Evolutionary conservation across 306 rosid species (phyloP), one percentile per base, ranked within the genome.

Genomic region (Lotus japonicus): DNA sequence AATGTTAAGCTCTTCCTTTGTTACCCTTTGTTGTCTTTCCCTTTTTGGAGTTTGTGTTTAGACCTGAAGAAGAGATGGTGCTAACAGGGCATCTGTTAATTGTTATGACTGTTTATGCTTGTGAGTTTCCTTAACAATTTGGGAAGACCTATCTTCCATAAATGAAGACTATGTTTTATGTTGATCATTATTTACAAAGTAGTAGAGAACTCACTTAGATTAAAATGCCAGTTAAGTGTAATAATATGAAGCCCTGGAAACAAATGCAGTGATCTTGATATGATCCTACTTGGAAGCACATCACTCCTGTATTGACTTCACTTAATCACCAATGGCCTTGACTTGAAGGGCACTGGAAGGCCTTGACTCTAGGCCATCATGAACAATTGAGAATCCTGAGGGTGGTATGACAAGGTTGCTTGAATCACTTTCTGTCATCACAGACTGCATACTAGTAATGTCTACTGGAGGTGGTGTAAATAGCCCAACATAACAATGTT

Each of bases 371-470:
- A 83, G 33, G 3, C 99, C 99, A 33, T 95, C 97, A 0, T 90
- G 92, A 60, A 90, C 82, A 77, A 95, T 88, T 1, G 97, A 95
- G 82, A 95, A 95, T 1, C 99, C 99, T 0, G 96, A 95, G 5
- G 99, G 89, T 11, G 90, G 79, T 23, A 95, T 68, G 4, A 90
- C 84, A n/a, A 88, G 80, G 75, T 80, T 95, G 90, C 97, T 81
- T 2, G 99, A 87, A 72, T 85, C 89, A 21, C 99, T 87, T 21
- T 97, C 97, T 0, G 96, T 84, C 96, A 90, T 95, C 72, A 85
- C 97, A 0, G 99, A 88, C 81, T 90, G 95, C 82, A 84, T 85
- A 23, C 96, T 90, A 0, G 79, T 8, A 13, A 84, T 83, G 78
- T 95, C 97, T 62, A 87, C 99, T 0, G 86, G 88, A 35, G 92